A percentile compares a stretch with the other conserved stretches of the same genome.
Evolutionary conservation across 169 alveolate species (phyloP).

Genomic region (Perkinsus marinus): DNA sequence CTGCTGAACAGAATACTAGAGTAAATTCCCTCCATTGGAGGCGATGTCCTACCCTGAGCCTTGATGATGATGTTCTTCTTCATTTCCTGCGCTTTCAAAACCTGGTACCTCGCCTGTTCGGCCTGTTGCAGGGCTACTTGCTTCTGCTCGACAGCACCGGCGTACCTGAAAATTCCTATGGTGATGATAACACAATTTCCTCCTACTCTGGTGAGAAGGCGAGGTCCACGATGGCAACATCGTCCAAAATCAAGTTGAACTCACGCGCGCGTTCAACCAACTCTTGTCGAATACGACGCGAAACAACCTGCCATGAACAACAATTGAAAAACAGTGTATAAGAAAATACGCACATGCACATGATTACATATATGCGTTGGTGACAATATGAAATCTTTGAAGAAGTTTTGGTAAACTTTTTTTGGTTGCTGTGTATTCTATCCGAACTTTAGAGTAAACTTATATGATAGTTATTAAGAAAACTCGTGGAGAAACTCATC

Average conservation of each 20-base stretch:
- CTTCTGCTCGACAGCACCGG: constrained; percentile 86
- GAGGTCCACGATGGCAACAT: constrained; percentile 73
- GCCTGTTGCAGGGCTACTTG: constrained; percentile 96
- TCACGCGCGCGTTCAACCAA: constrained; percentile 82
- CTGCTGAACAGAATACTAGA: too few relatives aligned
- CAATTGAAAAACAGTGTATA: neutral
- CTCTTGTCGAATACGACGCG: constrained; percentile 64
- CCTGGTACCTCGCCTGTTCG: constrained; percentile 85
- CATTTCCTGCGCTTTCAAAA: constrained; percentile 84
- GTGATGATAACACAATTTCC: constrained; percentile 3
- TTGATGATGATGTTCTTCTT: constrained; percentile 83
- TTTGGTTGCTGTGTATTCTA: too few relatives aligned
- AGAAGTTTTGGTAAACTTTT: too few relatives aligned
- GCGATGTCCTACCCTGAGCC: constrained; percentile 88
- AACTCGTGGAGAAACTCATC: too few relatives aligned
- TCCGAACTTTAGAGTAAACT: too few relatives aligned
- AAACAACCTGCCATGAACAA: constrained; percentile 1
- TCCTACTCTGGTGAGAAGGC: constrained; percentile 73
- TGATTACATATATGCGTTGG: too few relatives aligned
- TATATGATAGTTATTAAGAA: too few relatives aligned
- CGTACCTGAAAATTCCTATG: neutral
- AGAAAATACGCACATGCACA: neutral
- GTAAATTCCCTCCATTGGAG: constrained; percentile 66
- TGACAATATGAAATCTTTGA: too few relatives aligned
- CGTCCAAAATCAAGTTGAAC: constrained; percentile 85